Evolutionary conservation across 2,329 filamentous ascomycete species (phyloP), one percentile per base, ranked within the genome.

Genomic region (Neurospora crassa): DNA sequence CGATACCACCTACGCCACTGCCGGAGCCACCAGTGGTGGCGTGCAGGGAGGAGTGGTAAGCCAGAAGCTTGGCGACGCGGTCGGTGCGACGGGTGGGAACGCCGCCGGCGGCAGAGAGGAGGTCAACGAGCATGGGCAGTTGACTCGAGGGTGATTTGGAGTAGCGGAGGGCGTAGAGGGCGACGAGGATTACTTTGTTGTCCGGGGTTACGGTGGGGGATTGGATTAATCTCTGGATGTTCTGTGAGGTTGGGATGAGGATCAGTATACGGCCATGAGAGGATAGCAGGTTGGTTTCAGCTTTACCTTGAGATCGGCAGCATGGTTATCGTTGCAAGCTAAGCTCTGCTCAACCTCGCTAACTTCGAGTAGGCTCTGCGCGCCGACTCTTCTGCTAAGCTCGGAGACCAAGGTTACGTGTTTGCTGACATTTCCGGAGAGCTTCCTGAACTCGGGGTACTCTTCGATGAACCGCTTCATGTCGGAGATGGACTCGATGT

Each of bases 401-500:
- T 99, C 96, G 0, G 94, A 94, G 29, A 99, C 96, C 29, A 99
- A 84, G 0, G 96, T 97, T 71, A 99, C 96, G 79, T 99, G 96
- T 79, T 99, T 99, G 83, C 94, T 98, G 70, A 99, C 96, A 76
- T 99, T 99, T 45, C 96, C 94, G 1, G 96, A 97, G 1, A 99
- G 88, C 78, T 97, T 97, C 72, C 96, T 90, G 80, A 99, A 99
- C 79, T 99, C 96, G 2, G 96, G 96, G 79, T 98, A 99, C 78
- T 99, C 96, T 81, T 99, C 96, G 70, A 99, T 96, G 77, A 99
- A 99, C 63, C 94, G 92, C 81, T 99, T 99, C 96, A 99, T 99
- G 79, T 99, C 96, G 70, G 91, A 87, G 78, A 99, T 98, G 18
- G 95, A 97, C 79, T 99, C 96, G 73, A 99, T 94, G 78, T 97